Evolutionary conservation across 2,329 filamentous ascomycete species (phyloP), one percentile per base, ranked within the genome.

Genomic region (Aspergillus pseudonomiae): DNA sequence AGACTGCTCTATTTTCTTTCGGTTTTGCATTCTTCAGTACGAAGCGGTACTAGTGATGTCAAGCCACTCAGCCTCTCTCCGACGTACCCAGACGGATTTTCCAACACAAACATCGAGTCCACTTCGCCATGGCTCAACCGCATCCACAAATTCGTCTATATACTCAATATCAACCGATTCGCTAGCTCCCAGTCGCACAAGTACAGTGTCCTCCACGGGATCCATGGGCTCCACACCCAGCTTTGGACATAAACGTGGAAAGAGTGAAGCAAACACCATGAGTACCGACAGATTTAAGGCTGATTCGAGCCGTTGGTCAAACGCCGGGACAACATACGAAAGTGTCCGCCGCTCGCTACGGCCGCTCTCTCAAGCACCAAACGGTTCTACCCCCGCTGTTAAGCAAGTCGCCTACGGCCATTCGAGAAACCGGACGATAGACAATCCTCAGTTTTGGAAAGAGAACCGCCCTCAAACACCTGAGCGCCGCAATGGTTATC

Each of bases 271-370:
- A 62, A 84, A 84, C 64, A 82, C 83, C 50, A 84, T 88, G 73
- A 75, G 83, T 69, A 78, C 82, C 48, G 73, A 75, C 57, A 64
- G 61, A 45, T 65, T 66, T n/a, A 61, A 68, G 21, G 60, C 66
- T 14, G 72, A 73, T 30, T 57, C 54, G 57, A 65, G 64, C 55
- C 67, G 34, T 46, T 68, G 64, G 64, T 57, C 74, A 41, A 85
- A 80, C 65, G 83, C 87, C n/a, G 87, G 88, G 39, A 88, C 86
- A 69, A 83, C 89, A 66, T 94, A 93, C 74, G 88, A 86, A 68
- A 89, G 85, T 68, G 86, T 91, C 64, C 89, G 93, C 59, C 90
- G 91, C 73, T 93, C 92, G 26, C 82, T 96, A 64, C 88, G 92
- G 56, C 91, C 91, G 28, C 83, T 93, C 7, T 87, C 89, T 4